Evolutionary conservation across 2,329 filamentous ascomycete species (phyloP), one percentile per base, ranked within the genome.

Genomic region (Exophiala lecanii-corni): DNA sequence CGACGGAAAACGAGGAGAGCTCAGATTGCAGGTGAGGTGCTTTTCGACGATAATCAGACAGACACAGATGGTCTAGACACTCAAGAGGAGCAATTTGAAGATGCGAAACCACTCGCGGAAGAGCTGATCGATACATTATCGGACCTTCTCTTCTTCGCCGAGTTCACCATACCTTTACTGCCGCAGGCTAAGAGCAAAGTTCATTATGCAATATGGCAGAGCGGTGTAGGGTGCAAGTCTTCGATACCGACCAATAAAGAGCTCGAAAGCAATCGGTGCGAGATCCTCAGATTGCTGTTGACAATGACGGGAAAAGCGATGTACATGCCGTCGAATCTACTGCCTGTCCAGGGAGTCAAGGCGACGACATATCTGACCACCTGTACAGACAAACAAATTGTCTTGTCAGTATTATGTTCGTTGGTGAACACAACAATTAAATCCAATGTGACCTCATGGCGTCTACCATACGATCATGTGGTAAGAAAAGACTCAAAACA

Each of bases 121-220:
- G 89, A 96, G 66, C 73, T 98, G 43, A 84, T 97, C 53, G 91
- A 97, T 59, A 89, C 88, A 0, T 72, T 97, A 39, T 69, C 92
- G 46, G 89, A 96, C 59, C 70, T 97, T 40, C 75, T 97, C 31
- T 98, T 98, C 75, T 95, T 87, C 62, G 82, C 85, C 6, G 86
- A 89, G 42, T 84, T 98, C 58, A 95, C 91, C 0, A 76, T 96
- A 12, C 86, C 91, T 7, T 78, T 74, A 45, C 77, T 85, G 31
- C 74, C 80, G 10, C 75, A 81, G 43, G 79, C 79, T 41, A 88
- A 84, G 59, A 76, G 78, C 50, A 94, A 92, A 62, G 85, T 96
- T 43, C 85, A 84, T 5, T 95, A 92, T 66, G 84, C 88, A 41
- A 97, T 98, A 61, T 98, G 92, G 92, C 89, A 96, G 68, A 97